Base-by-base conservation (phyloP, 75 land plant species). In the Picea sitchensis region DNA sequence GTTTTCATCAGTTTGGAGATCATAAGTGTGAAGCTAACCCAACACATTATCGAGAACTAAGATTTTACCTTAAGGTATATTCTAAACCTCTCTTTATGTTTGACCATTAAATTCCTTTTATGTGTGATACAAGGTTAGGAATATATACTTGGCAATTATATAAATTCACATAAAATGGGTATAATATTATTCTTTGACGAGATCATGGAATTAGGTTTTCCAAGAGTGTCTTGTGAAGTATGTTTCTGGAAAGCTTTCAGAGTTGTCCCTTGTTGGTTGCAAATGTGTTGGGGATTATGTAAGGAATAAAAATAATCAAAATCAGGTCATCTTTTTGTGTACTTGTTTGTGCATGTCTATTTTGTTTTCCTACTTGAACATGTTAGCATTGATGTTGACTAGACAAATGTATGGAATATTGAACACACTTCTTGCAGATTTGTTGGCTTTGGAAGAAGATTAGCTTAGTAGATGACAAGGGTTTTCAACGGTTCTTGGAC, bases 201-300 rank as follows among this genome's bases (percentile, higher is more conserved):
- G 0, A 36, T 36, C 38, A 36, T 36, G 38, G 38, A 36, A 36
- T 36, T 0, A 3, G 2, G 38, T 36, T 36, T 36, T 36, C 38
- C 2, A 36, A 36, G 38, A 36, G 3, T 36, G 38, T 1, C 38
- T 36, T 36, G 3, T 36, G 38, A 36, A 36, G 38, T 94, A 95
- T 79, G 87, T 60, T 12, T 86, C 84, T 80, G 96, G 96, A 47
- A 84, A 80, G 67, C 83, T 87, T 59, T 93, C 69, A 82, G 95
- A 92, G 76, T 1, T 36, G 3, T 36, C 3, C 2, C 2, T 36
- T 36, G 38, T 89, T 95, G 61, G 84, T 21, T 92, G 89, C 91
- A 98, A 98, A 78, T 98, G 98, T 80, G 97, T 98, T 65, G 88
- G 91, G 54, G 98, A 98, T n/a, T 98, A 98, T 87, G 98, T 93